Conservation (phyloP, 108 stramenopile species). For the Nannochloropsis oceanica region DNA sequence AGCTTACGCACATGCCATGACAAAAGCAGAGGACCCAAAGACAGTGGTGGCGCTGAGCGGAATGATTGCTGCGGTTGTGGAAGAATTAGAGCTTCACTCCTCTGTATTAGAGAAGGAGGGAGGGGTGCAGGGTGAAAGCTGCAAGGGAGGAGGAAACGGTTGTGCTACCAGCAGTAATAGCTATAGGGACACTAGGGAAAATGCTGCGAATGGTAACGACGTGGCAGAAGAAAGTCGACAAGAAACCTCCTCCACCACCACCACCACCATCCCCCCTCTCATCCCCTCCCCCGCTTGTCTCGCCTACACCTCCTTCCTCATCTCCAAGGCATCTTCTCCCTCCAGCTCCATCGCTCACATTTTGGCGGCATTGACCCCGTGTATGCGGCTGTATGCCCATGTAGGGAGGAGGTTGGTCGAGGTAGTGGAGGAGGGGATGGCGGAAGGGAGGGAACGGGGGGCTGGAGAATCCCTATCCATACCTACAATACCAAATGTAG, state of each 20-base stretch:
- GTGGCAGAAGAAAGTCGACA: neutral
- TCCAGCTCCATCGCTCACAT: neutral
- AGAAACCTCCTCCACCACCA: neutral
- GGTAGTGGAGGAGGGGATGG: neutral
- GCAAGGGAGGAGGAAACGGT: neutral
- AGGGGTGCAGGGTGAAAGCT: neutral
- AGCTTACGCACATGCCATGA: neutral
- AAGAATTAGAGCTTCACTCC: neutral
- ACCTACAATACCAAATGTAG: neutral
- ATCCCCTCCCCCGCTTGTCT: neutral
- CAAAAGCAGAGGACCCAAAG: neutral
- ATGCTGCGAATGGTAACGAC: too few relatives aligned
- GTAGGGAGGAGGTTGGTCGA: constrained; percentile 1
- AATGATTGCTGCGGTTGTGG: neutral
- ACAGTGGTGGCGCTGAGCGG: neutral
- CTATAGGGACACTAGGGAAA: too few relatives aligned
- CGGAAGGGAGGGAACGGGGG: neutral
- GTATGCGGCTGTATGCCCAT: constrained; percentile 34
- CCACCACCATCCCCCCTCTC: neutral
- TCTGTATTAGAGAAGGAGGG: neutral
- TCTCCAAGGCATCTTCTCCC: neutral
- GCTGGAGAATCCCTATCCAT: neutral
- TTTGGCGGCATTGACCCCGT: constrained; percentile 27
- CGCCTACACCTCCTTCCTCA: neutral
- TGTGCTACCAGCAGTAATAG: neutral